These are phyloP conservation scores for Coemansia sp. DNA, from an alignment of 192 early-diverging fungal species.

Conservation along the genomic window DNA sequence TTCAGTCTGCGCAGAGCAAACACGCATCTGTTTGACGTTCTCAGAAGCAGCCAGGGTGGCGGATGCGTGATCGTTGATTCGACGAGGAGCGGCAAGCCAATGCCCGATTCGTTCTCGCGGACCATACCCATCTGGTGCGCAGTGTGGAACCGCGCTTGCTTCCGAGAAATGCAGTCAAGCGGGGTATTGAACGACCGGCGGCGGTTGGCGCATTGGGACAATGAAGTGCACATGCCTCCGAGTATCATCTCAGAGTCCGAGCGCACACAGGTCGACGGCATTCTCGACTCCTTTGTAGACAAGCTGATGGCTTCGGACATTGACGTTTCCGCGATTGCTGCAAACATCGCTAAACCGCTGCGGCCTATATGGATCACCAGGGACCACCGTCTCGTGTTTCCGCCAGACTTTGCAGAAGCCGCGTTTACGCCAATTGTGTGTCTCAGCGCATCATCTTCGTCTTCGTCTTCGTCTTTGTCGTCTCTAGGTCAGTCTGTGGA, in stretches of 20 bases:
- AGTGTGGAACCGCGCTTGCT: slow-evolving; percentile 65
- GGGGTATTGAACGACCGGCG: neutral
- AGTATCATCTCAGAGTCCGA: slow-evolving; percentile 68
- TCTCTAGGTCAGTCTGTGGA: slow-evolving; percentile 23
- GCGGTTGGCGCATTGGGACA: slow-evolving; percentile 53
- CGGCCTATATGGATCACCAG: slow-evolving; percentile 83
- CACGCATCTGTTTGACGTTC: slow-evolving; percentile 63
- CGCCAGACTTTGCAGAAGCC: slow-evolving; percentile 53
- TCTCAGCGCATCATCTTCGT: slow-evolving; percentile 64
- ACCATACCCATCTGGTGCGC: slow-evolving; percentile 91
- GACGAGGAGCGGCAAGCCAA: slow-evolving; percentile 77
- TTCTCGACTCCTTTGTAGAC: slow-evolving; percentile 60
- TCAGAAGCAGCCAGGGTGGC: slow-evolving; percentile 55
- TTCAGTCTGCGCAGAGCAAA: slow-evolving; percentile 82
- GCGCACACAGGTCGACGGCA: slow-evolving; percentile 61
- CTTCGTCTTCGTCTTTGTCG: slow-evolving; percentile 29
- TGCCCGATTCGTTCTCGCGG: slow-evolving; percentile 81
- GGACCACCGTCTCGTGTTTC: slow-evolving; percentile 43
- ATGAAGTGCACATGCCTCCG: slow-evolving; percentile 62
- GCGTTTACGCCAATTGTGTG: slow-evolving; percentile 75
- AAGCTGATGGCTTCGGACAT: slow-evolving; percentile 56
- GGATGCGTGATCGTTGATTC: slow-evolving; percentile 81
- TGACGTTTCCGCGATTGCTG: slow-evolving; percentile 31
- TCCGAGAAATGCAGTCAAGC: neutral
- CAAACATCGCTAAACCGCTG: slow-evolving; percentile 62